Evolutionary conservation across 2,329 filamentous ascomycete genomes (phyloP).

Genomic region (Aspergillus sp.): DNA sequence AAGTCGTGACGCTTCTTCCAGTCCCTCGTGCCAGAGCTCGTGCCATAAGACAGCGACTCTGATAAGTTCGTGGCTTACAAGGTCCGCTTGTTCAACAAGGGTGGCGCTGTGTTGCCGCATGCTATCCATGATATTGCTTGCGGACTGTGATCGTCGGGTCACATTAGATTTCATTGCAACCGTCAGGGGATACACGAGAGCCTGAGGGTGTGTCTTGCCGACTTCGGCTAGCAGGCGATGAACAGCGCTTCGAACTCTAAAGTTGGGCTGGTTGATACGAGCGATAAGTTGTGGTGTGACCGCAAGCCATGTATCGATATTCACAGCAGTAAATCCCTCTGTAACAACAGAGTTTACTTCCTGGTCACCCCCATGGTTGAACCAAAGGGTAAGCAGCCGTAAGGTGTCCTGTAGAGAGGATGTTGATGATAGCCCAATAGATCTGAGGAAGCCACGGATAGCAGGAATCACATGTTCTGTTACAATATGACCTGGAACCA

Average conservation of each 20-base stretch:
- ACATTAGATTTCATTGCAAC: conserved; percentile 97
- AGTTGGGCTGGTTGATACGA: conserved; percentile 93
- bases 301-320: conserved; percentile 96
- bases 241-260: conserved; percentile 81
- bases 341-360: conserved; percentile 88
- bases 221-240: conserved; percentile 91
- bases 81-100: conserved; percentile 90
- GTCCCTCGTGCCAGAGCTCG: conserved; percentile 96
- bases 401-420: conserved; percentile 96
- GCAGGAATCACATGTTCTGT: conserved; percentile 91
- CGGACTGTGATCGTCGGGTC: conserved; percentile 79
- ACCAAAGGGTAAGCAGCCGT: conserved; percentile 90
- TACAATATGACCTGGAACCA: conserved; percentile 66
- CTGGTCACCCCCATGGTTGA: conserved; percentile 81
- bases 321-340: conserved; percentile 87
- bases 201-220: conserved; percentile 90
- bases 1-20: conserved; percentile 92
- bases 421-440: conserved; percentile 84
- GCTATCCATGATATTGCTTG: conserved; percentile 92
- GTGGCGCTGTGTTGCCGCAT: conserved; percentile 93
- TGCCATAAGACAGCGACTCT: conserved; percentile 97
- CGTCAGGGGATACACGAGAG: conserved; percentile 92
- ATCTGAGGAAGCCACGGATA: conserved; percentile 95
- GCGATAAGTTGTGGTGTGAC: conserved; percentile 98
- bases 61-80: conserved; percentile 95